phyloP scores from a whole-genome alignment of 129 eudicot species.

The Erigeron canadensis region DNA sequence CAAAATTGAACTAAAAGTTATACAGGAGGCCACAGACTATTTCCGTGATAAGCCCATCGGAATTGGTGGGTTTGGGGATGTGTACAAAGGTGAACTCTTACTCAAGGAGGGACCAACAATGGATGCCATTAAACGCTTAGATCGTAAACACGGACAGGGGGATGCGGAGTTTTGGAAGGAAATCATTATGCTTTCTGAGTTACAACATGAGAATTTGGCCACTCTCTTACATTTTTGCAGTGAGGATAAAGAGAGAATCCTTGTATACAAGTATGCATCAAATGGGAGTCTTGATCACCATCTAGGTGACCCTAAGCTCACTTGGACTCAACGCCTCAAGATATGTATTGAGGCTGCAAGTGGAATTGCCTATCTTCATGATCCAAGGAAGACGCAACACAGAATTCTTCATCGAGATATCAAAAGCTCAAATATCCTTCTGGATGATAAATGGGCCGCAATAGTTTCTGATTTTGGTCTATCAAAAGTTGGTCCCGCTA shows the following conservation, averaged over 20 bases:
- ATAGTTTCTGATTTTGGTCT: conserved; percentile 26
- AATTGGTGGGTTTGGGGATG: conserved; percentile 23
- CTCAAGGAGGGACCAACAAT: background rate
- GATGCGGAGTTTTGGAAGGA: conserved; percentile 30
- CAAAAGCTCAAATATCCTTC: conserved; percentile 18
- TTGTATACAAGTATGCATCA: conserved; percentile 24
- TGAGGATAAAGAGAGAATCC: conserved; percentile 24
- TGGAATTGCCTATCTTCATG: conserved; percentile 20
- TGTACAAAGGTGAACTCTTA: conserved; percentile 22
- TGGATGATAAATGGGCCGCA: conserved; percentile 11
- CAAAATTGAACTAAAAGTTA: conserved; percentile 19
- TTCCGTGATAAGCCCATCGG: conserved; percentile 15
- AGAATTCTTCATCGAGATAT: conserved; percentile 22
- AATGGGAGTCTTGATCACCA: conserved; percentile 15
- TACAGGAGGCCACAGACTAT: conserved; percentile 14
- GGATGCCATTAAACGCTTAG: conserved; percentile 20
- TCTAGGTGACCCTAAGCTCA: conserved; percentile 6
- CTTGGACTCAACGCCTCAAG: conserved; percentile 8
- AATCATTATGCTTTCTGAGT: background rate
- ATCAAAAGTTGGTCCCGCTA: conserved; percentile 18
- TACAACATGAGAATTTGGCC: conserved; percentile 9
- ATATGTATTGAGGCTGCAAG: conserved; percentile 19
- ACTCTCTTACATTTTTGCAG: conserved; percentile 15
- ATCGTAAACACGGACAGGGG: conserved; percentile 9
- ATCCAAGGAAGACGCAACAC: conserved; percentile 9